Base-by-base conservation (phyloP, 176 grass and related monocot species). In the Avena insularis region DNA sequence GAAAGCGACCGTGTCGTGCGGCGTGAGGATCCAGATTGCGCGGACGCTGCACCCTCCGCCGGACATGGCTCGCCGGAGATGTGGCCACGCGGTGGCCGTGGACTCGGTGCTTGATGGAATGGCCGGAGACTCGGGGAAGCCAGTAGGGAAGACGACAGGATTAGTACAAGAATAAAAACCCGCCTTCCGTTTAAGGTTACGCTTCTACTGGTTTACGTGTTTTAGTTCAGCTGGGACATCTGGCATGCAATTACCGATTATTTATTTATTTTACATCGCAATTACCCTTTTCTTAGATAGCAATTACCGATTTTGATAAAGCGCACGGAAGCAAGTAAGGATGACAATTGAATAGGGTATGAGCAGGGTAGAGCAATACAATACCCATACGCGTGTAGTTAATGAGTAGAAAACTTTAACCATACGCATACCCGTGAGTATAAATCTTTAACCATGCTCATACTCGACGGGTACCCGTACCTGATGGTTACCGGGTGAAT, bases 11-110 rank as follows among this genome's bases (percentile, higher is more conserved):
- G 79, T 64, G 59, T 98, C 90, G 11, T 90, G 87, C 12, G 88
- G 84, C 19, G 81, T 88, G 55, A 98, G 82, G 79, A 98, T 95
- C 93, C 96, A 98, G 38, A 98, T 87, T 45, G 93, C 96, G 56
- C 96, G 82, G 77, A 98, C 53, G 90, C 93, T 94, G 83, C 94
- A 92, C 3, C 92, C 87, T 29, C 90, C 83, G 73, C 85, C 77
- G 77, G 85, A 84, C 89, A 91, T 91, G 89, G 67, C 76, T 79
- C 66, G 21, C 82, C 82, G 87, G 47, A 62, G 77, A 27, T 66
- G 47, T 11, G 65, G 80, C 46, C 31, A 31, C 79, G 62, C 79
- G 62, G 79, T 64, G 40, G 63, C n/a, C 40, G 57, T 82, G 80
- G 47, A 21, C 15, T 35, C 31, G 80, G 80, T 12, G 62, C 47